phyloP scores from a whole-genome alignment of 2,329 filamentous ascomycete species.

The Epichloe bromicola region DNA sequence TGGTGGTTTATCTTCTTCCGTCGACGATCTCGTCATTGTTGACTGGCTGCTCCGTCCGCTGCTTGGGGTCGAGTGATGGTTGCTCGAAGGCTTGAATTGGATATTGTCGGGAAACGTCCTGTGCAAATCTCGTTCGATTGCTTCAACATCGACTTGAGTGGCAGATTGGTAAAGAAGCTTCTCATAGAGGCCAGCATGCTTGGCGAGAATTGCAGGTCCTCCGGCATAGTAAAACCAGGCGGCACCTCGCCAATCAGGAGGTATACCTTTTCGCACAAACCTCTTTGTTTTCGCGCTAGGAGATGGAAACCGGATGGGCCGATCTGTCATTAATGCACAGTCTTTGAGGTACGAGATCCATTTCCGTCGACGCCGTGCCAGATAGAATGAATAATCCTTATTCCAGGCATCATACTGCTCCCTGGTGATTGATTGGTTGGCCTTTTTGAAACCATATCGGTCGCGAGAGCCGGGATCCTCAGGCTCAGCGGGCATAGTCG shows the following conservation, averaged over 20 bases:
- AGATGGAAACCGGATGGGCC: slow-evolving; percentile 66
- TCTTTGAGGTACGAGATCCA: slow-evolving; percentile 71
- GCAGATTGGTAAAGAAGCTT: slow-evolving; percentile 51
- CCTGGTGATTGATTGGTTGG: slow-evolving; percentile 62
- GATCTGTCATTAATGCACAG: slow-evolving; percentile 55
- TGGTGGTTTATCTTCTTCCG: slow-evolving; percentile 21
- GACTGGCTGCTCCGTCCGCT: slow-evolving; percentile 24
- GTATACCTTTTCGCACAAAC: slow-evolving; percentile 86
- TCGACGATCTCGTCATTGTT: slow-evolving; percentile 20
- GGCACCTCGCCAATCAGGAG: slow-evolving; percentile 84
- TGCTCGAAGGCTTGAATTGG: slow-evolving; percentile 59
- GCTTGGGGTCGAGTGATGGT: slow-evolving; percentile 18
- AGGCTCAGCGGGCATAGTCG: slow-evolving; percentile 18
- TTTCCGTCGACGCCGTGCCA: slow-evolving; percentile 64
- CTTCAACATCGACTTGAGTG: slow-evolving; percentile 65
- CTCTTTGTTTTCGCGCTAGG: slow-evolving; percentile 75
- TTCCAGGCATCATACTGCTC: slow-evolving; percentile 78
- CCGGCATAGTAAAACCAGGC: slow-evolving; percentile 97
- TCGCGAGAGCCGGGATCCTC: slow-evolving; percentile 49
- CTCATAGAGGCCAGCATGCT: slow-evolving; percentile 66
- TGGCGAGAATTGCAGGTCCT: slow-evolving; percentile 64
- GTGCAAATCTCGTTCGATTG: slow-evolving; percentile 87
- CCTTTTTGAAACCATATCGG: slow-evolving; percentile 85
- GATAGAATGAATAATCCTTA: slow-evolving; percentile 57
- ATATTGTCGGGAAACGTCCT: slow-evolving; percentile 92